Evolutionary conservation across 1,139 yeast genomes (phyloP).

Genomic region (Sugiyamaella grinbergsii): DNA sequence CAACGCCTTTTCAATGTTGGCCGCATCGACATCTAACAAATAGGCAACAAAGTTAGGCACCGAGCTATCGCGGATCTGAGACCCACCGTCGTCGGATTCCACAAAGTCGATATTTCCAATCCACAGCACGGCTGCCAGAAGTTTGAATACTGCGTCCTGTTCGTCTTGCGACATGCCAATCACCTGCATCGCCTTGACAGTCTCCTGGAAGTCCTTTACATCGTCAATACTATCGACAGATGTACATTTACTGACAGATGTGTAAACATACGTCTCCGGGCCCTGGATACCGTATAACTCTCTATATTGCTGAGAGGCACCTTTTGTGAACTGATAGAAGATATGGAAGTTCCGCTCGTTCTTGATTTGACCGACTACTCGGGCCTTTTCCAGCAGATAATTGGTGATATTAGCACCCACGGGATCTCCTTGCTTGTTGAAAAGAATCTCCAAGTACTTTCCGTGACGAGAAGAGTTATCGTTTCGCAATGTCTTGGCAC

Average conservation of each 20-base stretch:
- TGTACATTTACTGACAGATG: conserved; percentile 84
- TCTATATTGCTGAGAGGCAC: conserved; percentile 82
- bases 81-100: conserved; percentile 78
- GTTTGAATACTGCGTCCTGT: conserved; percentile 86
- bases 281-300: conserved; percentile 85
- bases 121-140: conserved; percentile 88
- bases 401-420: conserved; percentile 95
- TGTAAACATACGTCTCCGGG: conserved; percentile 89
- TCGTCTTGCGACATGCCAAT: conserved; percentile 82
- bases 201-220: conserved; percentile 71
- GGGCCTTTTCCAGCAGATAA: conserved; percentile 87
- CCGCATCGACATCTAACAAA: conserved; percentile 76
- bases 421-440: conserved; percentile 81
- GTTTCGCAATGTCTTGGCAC: conserved; percentile 96
- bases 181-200: conserved; percentile 79
- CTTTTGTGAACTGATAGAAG: conserved; percentile 92
- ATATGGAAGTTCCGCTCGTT: conserved; percentile 97
- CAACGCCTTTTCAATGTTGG: conserved; percentile 64
- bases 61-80: conserved; percentile 75
- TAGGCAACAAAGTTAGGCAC: conserved; percentile 95
- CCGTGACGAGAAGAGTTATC: conserved; percentile 98
- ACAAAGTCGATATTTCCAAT: conserved; percentile 86
- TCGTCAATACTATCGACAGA: conserved; percentile 88
- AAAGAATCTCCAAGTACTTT: conserved; percentile 88
- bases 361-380: conserved; percentile 91